These are phyloP conservation scores for Microdochium paspali DNA, from an alignment of 2,329 filamentous ascomycete species.

Conservation along the genomic window DNA sequence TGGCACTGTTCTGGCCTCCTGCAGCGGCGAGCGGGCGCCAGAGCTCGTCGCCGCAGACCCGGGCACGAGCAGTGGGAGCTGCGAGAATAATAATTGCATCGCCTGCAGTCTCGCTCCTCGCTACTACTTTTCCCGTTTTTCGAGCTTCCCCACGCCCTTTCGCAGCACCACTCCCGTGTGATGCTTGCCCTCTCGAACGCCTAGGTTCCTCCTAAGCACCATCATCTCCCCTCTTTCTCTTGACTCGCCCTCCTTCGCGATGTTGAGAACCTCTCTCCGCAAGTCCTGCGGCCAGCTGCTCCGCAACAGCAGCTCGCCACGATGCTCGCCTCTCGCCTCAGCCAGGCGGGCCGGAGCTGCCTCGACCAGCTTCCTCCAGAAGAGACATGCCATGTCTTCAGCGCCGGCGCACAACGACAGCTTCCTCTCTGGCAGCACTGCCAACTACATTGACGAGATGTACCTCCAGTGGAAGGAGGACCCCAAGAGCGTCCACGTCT, in stretches of 20 bases:
- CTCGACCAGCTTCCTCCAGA: conserved; percentile 28
- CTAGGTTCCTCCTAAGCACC: conserved; percentile 1
- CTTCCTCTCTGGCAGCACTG: conserved; percentile 93
- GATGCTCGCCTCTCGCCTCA: conserved; percentile 35
- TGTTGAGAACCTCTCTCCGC: conserved; percentile 63
- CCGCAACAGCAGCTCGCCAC: conserved; percentile 33
- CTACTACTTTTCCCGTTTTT: not conserved
- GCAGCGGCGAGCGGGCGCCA: not conserved
- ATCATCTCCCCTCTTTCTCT: not conserved
- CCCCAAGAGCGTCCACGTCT: conserved; percentile 87
- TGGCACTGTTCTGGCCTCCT: not conserved
- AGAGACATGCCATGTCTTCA: conserved; percentile 41
- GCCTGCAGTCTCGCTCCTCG: not conserved
- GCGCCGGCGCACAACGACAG: conserved; percentile 79
- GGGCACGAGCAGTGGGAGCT: not conserved
- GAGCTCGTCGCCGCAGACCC: not conserved
- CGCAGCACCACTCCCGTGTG: not conserved
- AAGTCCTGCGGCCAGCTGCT: conserved; percentile 57
- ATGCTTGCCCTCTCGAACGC: not conserved
- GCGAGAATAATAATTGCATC: conserved; percentile 1
- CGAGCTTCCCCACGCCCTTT: not conserved
- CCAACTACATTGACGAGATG: conserved; percentile 99
- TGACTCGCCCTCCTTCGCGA: conserved; percentile 30
- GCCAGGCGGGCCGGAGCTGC: conserved; percentile 40
- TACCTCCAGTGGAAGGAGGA: conserved; percentile 96